These are phyloP conservation scores for Eucalyptus curtisii DNA, from an alignment of 345 rosid genomes.

Conservation along the genomic window DNA sequence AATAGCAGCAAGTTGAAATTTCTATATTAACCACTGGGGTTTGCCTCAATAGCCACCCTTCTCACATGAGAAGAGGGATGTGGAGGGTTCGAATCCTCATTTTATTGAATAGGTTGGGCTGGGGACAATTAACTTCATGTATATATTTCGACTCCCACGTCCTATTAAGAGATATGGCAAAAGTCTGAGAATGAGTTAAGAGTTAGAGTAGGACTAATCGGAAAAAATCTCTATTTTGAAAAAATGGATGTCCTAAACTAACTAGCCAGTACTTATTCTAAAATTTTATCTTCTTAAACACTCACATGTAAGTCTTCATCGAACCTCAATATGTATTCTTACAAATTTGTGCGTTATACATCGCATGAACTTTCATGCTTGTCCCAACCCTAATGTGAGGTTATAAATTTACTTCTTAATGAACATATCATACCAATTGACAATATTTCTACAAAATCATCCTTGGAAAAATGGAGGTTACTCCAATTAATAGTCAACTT, in stretches of 20 bases:
- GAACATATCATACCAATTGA: background rate
- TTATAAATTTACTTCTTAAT: background rate
- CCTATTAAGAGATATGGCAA: too few species aligned
- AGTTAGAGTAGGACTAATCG: too few species aligned
- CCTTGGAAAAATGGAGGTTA: background rate
- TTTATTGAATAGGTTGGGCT: too few species aligned
- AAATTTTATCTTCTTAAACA: background rate
- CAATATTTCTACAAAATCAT: background rate
- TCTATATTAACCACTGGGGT: too few species aligned
- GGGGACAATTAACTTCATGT: too few species aligned
- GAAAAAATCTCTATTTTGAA: background rate
- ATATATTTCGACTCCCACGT: too few species aligned
- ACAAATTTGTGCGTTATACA: background rate
- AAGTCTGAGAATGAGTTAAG: too few species aligned
- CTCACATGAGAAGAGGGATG: rapidly evolving
- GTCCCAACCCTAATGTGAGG: background rate
- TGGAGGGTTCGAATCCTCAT: too few species aligned
- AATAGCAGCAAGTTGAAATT: background rate
- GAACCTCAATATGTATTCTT: background rate
- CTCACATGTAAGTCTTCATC: background rate
- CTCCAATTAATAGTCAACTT: background rate
- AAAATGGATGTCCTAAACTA: background rate
- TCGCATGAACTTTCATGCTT: background rate
- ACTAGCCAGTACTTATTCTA: background rate
- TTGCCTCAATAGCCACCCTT: too few species aligned